Evolutionary conservation across 1,139 yeast genomes (phyloP).

Genomic region (Diutina neorugosa): DNA sequence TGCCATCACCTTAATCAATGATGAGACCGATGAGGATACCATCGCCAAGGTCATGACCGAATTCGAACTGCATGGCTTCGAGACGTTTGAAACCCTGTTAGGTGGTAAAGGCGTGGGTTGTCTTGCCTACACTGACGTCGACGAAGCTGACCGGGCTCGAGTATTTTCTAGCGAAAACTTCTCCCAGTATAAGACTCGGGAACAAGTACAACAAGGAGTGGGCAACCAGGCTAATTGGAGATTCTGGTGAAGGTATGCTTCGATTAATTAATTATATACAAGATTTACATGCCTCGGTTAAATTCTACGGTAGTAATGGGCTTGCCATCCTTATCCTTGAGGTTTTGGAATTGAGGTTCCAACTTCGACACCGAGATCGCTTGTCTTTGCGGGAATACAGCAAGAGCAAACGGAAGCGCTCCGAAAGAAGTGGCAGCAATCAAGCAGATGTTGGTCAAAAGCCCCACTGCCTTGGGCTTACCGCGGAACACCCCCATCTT

Average conservation of each 20-base stretch:
- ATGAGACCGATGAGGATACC: conserved; percentile 22
- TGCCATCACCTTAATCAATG: conserved; percentile 73
- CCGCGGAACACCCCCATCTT: conserved; percentile 49
- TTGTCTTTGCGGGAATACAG: conserved; percentile 86
- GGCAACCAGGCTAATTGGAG: neutral
- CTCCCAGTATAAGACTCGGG: neutral
- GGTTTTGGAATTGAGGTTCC: conserved; percentile 49
- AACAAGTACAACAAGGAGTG: neutral
- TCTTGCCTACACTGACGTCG: conserved; percentile 9
- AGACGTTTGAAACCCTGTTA: conserved; percentile 67
- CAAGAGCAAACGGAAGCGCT: conserved; percentile 89
- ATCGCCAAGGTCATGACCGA: conserved; percentile 21
- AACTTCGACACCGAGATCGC: conserved; percentile 42
- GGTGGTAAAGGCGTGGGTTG: conserved; percentile 85
- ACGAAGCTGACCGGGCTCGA: neutral
- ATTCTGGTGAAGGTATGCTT: neutral
- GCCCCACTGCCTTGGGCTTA: conserved; percentile 51
- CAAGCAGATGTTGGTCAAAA: conserved; percentile 66
- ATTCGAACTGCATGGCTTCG: conserved; percentile 43
- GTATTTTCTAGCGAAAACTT: neutral
- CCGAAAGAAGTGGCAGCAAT: conserved; percentile 76
- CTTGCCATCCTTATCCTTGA: conserved; percentile 55
- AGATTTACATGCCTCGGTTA: conserved; percentile 72
- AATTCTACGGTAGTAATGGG: conserved; percentile 55
- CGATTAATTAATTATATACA: neutral